Evolutionary conservation across 306 rosid genomes (phyloP).

Genomic region (Prunus mume): DNA sequence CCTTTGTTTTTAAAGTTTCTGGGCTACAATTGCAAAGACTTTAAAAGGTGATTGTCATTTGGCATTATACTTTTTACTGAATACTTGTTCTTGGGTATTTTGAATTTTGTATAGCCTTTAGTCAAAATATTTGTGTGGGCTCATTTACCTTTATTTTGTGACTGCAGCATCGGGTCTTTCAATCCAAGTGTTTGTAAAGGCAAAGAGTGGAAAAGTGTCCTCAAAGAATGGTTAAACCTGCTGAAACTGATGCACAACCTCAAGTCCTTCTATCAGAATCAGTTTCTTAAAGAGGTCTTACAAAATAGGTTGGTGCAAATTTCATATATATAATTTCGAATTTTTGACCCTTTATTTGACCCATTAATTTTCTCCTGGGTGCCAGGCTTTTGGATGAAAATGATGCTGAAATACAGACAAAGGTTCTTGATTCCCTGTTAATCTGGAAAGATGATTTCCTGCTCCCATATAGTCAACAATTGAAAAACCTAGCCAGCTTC

Average conservation of each 20-base stretch:
- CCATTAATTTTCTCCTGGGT: constrained; percentile 18
- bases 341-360: not conserved
- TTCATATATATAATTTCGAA: not conserved
- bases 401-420: constrained; percentile 81
- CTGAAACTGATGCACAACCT: constrained; percentile 72
- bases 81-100: constrained; percentile 3
- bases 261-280: constrained; percentile 54
- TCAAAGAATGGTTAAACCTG: constrained; percentile 93
- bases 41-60: constrained; percentile 46
- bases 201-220: constrained; percentile 79
- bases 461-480: constrained; percentile 60
- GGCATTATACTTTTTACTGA: constrained; percentile 8
- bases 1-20: constrained; percentile 72
- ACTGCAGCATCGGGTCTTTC: constrained; percentile 73
- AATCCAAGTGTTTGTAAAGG: constrained; percentile 67
- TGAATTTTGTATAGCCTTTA: not conserved
- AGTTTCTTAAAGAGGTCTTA: constrained; percentile 73
- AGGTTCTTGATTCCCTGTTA: constrained; percentile 78
- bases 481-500: constrained; percentile 59
- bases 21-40: constrained; percentile 58
- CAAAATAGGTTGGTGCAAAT: constrained; percentile 60
- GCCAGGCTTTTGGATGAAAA: constrained; percentile 84
- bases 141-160: constrained; percentile 32
- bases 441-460: constrained; percentile 78
- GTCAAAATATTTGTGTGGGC: constrained; percentile 5